Evolutionary conservation across 2,329 filamentous ascomycete genomes (phyloP), one percentile per base, ranked within the genome.

Genomic region (Microdochium nivale): DNA sequence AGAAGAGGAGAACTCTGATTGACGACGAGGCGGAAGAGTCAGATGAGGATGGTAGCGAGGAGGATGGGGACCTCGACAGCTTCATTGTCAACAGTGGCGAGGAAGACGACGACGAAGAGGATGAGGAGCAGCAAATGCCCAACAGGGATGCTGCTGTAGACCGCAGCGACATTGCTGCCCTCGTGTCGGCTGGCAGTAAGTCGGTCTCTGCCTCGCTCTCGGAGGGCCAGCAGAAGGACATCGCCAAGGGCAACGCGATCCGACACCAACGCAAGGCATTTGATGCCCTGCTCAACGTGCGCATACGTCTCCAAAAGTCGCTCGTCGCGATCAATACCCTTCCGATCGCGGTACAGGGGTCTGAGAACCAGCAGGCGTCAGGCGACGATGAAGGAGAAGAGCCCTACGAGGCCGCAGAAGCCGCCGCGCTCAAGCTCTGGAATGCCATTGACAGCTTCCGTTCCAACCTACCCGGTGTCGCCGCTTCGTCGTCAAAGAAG

Each of bases 231-330:
- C 84, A 86, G 62, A 82, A 82, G 50, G 94, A 97, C 64, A 83
- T 87, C 3, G 81, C 85, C 43, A 97, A 97, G 68, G 94, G 94
- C 13, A 72, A 80, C 51, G 92, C 92, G 0, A 88, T 99, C 35
- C 92, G 90, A 60, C 76, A 84, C 52, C 94, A 99, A 70, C 83
- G 90, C 49, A 86, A 85, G 55, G 83, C 86, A 1, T 99, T 96
- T 62, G 92, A 97, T 59, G 82, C 88, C 0, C 80, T 97, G 1
- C 78, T 99, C 30, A 95, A 96, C 69, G 80, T 90, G 14, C 84
- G 94, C 21, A 96, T 99, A 63, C 88, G 92, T 54, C 72, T 99
- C 19, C 95, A 99, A 67, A 97, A 96, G 67, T 90, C 88, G 1
- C 71, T 99, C 14, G 80, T 94, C 16, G 85, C 88, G 0, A 81